Evolutionary conservation across 2,329 filamentous ascomycete genomes (phyloP).

Genomic region (Aspergillus carbonarius): DNA sequence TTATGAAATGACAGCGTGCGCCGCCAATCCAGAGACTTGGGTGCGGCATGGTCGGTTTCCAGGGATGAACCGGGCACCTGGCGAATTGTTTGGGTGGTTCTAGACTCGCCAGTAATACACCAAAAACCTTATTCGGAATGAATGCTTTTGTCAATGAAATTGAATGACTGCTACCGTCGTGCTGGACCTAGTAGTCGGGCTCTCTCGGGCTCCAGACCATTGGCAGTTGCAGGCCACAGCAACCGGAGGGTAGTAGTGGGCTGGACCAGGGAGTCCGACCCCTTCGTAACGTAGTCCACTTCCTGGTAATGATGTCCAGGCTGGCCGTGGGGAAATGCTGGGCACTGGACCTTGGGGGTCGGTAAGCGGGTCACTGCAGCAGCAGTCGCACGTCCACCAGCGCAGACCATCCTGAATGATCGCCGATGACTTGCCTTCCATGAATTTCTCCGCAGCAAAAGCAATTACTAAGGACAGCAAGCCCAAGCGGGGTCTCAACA

Average conservation of each 20-base stretch:
- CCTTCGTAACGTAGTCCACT: not conserved
- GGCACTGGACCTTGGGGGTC: not conserved
- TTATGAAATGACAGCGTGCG: slow-evolving; percentile 4
- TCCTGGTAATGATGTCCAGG: not conserved
- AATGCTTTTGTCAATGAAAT: not conserved
- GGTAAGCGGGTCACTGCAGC: not conserved
- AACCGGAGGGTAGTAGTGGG: not conserved
- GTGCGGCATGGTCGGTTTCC: not conserved
- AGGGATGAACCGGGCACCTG: not conserved
- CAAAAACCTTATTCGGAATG: slow-evolving; percentile 1
- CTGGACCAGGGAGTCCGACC: not conserved
- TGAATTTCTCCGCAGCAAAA: not conserved
- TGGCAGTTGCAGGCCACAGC: not conserved
- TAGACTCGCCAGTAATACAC: not conserved
- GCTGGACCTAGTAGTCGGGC: not conserved
- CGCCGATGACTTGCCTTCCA: not conserved
- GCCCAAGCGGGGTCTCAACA: not conserved
- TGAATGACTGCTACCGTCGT: not conserved
- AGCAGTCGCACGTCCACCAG: not conserved
- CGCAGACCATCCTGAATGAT: not conserved
- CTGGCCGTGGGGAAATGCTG: not conserved
- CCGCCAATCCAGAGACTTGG: not conserved
- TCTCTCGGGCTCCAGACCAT: not conserved
- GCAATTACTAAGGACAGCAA: not conserved
- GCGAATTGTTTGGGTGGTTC: not conserved